Base-by-base conservation (phyloP, 805 yeast genomes). In the Wickerhamiella dianesei region DNA sequence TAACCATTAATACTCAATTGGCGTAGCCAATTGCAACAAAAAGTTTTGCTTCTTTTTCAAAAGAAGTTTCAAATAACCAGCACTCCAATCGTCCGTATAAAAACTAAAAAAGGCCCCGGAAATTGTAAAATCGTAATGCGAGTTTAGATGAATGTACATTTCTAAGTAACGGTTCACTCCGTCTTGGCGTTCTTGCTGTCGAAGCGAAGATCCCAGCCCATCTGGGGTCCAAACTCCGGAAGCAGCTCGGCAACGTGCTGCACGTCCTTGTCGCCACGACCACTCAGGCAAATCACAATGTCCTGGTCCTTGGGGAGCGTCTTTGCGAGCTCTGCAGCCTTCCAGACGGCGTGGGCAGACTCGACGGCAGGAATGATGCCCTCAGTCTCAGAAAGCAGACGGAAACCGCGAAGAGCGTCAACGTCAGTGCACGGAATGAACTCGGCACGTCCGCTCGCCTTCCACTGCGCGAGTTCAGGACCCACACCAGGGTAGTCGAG, bases 401-500 rank as follows among this genome's bases (percentile, higher is more conserved):
- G 80, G 77, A 92, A 92, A 17, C 98, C 99, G 53, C 76, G 74
- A 54, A 92, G 71, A 25, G 97, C 97, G 62, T 92, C 79, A n/a
- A 94, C 87, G 65, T 92, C 96, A 32, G 95, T 84, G 47, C 94
- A 96, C 41, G 96, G 94, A 42, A 80, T 66, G 61, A 89, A 92
- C 48, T 81, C 71, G 6, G 94, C 98, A 60, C 99, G 79, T 21
- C 96, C 96, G 51, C 82, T 80, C 46, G 81, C 80, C 66, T 89
- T 89, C 97, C 97, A 92, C 63, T 74, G 77, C 2, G 97, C 94
- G 56, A 92, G 73, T 68, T 92, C 97, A 29, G 99, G 99, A 41
- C 99, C 99, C 42, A 92, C 99, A 67, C 96, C 99, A 21, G 99
- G 99, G 64, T 92, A 92, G 67, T 92, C 99, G 59, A 92, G 74